Conservation (phyloP, 2,329 filamentous ascomycete species). For the Monilinia fructicola region DNA sequence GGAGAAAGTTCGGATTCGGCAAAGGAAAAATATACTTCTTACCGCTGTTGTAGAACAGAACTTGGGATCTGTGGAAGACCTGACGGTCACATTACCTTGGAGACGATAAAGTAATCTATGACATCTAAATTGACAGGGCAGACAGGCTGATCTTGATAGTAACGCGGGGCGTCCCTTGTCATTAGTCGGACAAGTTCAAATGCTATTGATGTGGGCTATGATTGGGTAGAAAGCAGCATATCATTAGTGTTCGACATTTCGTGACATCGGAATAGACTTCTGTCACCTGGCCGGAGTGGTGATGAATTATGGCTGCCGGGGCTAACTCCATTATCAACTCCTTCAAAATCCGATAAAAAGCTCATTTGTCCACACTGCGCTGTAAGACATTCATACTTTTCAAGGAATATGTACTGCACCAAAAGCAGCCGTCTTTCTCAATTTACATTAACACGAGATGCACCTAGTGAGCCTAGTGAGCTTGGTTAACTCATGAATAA, state of each 20-base stretch:
- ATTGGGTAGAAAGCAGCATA: background rate
- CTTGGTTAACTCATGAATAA: background rate
- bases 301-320: conserved; percentile 3
- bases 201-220: background rate
- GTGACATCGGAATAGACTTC: conserved; percentile 11
- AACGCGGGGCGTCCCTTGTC: conserved; percentile 15
- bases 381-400: conserved; percentile 5
- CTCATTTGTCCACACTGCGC: background rate
- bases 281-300: background rate
- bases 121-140: conserved; percentile 4
- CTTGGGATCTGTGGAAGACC: conserved; percentile 12
- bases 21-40: conserved; percentile 15
- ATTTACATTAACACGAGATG: conserved; percentile 17
- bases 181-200: background rate
- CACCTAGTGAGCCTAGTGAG: too few species aligned
- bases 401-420: background rate
- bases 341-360: background rate
- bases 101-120: conserved; percentile 11
- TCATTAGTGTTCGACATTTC: background rate
- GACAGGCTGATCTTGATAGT: background rate
- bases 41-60: conserved; percentile 15
- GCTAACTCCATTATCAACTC: background rate
- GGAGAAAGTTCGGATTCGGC: conserved; percentile 11
- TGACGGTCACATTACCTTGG: conserved; percentile 18
- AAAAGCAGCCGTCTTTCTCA: background rate